These are phyloP conservation scores for Spiromastix sp. DNA, from an alignment of 2,329 filamentous ascomycete genomes.

Conservation along the genomic window DNA sequence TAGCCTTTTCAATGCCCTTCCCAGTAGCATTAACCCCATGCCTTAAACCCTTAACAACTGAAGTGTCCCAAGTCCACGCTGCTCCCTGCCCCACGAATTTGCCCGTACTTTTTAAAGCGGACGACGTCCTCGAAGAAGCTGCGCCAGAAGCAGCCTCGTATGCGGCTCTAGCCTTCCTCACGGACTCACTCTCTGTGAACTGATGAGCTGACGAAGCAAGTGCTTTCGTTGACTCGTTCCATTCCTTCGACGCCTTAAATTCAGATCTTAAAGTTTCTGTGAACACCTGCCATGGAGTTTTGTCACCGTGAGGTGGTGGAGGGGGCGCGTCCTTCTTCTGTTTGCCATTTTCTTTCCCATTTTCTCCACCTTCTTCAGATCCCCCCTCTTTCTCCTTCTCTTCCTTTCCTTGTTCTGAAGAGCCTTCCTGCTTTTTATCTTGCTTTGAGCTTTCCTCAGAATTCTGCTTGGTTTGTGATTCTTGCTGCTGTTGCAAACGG, in stretches of 20 bases:
- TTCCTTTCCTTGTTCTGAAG: slow-evolving; percentile 31
- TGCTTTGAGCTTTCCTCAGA: slow-evolving; percentile 32
- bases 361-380: slow-evolving; percentile 30
- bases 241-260: slow-evolving; percentile 95
- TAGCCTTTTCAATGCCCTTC: slow-evolving; percentile 84
- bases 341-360: slow-evolving; percentile 39
- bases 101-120: slow-evolving; percentile 75
- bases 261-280: slow-evolving; percentile 89
- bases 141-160: slow-evolving; percentile 80
- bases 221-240: slow-evolving; percentile 97
- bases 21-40: slow-evolving; percentile 79
- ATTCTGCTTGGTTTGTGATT: slow-evolving; percentile 27
- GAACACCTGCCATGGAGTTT: slow-evolving; percentile 98
- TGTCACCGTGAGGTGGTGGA: slow-evolving; percentile 93
- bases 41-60: slow-evolving; percentile 81
- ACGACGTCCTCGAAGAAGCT: slow-evolving; percentile 66
- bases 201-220: slow-evolving; percentile 80
- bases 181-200: slow-evolving; percentile 84
- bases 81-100: slow-evolving; percentile 82
- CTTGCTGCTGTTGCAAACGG: slow-evolving; percentile 26
- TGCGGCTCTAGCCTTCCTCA: slow-evolving; percentile 73
- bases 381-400: slow-evolving; percentile 38
- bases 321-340: slow-evolving; percentile 61
- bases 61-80: slow-evolving; percentile 93
- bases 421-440: slow-evolving; percentile 24